A percentile compares a stretch with the other conserved stretches of the same genome.
Conservation (phyloP, 306 rosid genomes). For the Medicago truncatula region MtrunA17r5.0-ANR NC_053047.1:1008001-1008500, state of each 20-base stretch:
- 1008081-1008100: slow-evolving; percentile 56
- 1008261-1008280: background rate
- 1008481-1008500: no score
- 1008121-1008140: background rate
- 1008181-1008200: background rate
- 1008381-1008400: slow-evolving; percentile 78
- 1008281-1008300: no score
- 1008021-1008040: slow-evolving; percentile 46
- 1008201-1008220: slow-evolving; percentile 26
- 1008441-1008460: no score
- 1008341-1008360: slow-evolving; percentile 77
- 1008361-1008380: slow-evolving; percentile 82
- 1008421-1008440: no score
- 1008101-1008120: slow-evolving; percentile 51
- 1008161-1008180: background rate
- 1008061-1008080: slow-evolving; percentile 43
- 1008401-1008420: background rate
- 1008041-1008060: slow-evolving; percentile 50
- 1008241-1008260: background rate
- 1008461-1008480: no score
- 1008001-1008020: slow-evolving; percentile 56
- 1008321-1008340: slow-evolving; percentile 47
- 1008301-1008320: no score
- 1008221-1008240: slow-evolving; percentile 5
- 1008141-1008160: background rate